Conservation (phyloP, 2,329 filamentous ascomycete genomes). For the Samsoniella hepiali region DNA sequence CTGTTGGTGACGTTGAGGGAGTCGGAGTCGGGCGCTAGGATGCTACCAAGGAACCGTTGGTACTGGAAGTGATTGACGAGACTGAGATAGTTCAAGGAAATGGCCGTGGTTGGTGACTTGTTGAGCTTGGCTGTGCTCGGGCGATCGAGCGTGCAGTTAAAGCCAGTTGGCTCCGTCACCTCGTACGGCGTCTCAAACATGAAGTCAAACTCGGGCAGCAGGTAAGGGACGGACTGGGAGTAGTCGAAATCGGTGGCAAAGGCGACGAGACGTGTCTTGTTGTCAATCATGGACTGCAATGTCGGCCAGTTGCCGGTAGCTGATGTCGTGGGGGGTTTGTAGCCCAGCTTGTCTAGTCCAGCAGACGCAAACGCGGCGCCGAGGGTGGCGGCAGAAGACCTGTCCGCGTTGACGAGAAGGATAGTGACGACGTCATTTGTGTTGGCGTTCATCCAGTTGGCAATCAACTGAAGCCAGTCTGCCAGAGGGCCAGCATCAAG, state of each 20-base stretch:
- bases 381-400: conserved; percentile 52
- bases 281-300: conserved; percentile 63
- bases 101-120: conserved; percentile 47
- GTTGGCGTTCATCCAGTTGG: conserved; percentile 66
- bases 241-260: conserved; percentile 60
- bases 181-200: conserved; percentile 74
- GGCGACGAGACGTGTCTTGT: conserved; percentile 62
- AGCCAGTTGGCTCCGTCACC: conserved; percentile 58
- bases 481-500: conserved; percentile 66
- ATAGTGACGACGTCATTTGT: conserved; percentile 74
- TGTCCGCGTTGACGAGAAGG: conserved; percentile 68
- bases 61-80: conserved; percentile 82
- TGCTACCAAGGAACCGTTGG: conserved; percentile 47
- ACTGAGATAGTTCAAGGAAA: conserved; percentile 60
- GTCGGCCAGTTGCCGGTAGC: conserved; percentile 62
- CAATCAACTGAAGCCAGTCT: conserved; percentile 62
- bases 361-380: conserved; percentile 53
- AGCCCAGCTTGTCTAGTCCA: conserved; percentile 61
- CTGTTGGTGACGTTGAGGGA: conserved; percentile 64
- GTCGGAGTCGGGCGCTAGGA: conserved; percentile 60
- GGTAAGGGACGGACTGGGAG: conserved; percentile 47
- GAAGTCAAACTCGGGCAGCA: conserved; percentile 61
- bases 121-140: conserved; percentile 45
- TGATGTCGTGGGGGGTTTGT: conserved; percentile 46
- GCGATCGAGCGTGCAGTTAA: conserved; percentile 69